These are phyloP conservation scores for Lecanicillium sp. DNA, from an alignment of 2,329 filamentous ascomycete genomes.

Conservation along the genomic window DNA sequence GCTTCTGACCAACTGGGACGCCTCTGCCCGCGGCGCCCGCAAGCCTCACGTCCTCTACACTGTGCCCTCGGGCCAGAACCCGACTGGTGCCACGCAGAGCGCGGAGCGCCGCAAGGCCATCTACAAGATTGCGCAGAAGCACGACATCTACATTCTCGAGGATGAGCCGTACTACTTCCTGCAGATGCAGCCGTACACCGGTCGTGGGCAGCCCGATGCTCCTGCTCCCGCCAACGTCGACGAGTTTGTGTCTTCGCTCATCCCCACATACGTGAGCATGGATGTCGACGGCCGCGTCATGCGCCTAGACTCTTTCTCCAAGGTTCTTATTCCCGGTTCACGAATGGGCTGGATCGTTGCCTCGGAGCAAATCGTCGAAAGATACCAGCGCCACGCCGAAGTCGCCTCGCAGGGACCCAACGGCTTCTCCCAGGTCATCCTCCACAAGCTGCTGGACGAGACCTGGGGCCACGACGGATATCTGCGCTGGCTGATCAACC, in stretches of 20 bases:
- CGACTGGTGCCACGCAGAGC: slow-evolving; percentile 77
- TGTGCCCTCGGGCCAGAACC: slow-evolving; percentile 76
- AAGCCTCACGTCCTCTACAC: slow-evolving; percentile 53
- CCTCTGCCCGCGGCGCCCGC: slow-evolving; percentile 30
- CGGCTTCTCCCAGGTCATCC: slow-evolving; percentile 73
- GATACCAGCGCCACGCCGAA: slow-evolving; percentile 76
- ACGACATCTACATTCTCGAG: slow-evolving; percentile 81
- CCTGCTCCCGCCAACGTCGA: slow-evolving; percentile 54
- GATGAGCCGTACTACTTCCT: slow-evolving; percentile 95
- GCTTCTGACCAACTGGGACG: slow-evolving; percentile 43
- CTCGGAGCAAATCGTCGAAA: slow-evolving; percentile 74
- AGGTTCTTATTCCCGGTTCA: slow-evolving; percentile 77
- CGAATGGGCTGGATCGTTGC: slow-evolving; percentile 86
- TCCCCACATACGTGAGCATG: slow-evolving; percentile 67
- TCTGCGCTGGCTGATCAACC: slow-evolving; percentile 77
- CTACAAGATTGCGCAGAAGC: slow-evolving; percentile 72
- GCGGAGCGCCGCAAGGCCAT: slow-evolving; percentile 59
- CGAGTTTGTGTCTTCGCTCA: slow-evolving; percentile 58
- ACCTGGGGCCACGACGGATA: slow-evolving; percentile 91
- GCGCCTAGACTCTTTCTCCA: slow-evolving; percentile 89
- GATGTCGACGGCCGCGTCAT: slow-evolving; percentile 83
- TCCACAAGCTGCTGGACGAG: slow-evolving; percentile 88
- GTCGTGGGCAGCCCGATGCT: slow-evolving; percentile 38
- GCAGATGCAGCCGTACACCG: slow-evolving; percentile 72
- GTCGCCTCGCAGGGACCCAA: slow-evolving; percentile 77